Base-by-base conservation (phyloP, 2,329 filamentous ascomycete genomes). In the Alternaria triticina region DNA sequence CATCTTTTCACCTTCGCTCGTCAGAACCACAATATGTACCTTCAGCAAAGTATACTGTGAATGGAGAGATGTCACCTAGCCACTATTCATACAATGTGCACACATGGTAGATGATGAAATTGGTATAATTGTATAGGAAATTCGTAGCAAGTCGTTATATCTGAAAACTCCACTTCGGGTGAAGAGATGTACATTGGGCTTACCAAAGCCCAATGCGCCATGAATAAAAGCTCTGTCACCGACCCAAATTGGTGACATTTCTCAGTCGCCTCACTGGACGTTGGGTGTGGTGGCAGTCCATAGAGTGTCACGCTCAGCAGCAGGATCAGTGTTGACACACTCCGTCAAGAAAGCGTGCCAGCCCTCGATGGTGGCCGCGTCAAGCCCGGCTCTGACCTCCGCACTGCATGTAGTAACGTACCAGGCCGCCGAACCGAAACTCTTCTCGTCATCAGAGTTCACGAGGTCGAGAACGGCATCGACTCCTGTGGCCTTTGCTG, bases 381-480 rank as follows among this genome's bases (percentile, higher is more conserved):
- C 79, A 57, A 90, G 73, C 3, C 77, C 82, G 4, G 71, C 44
- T 56, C 83, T 77, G 25, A 86, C 80, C n/a, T 70, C 75, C 0
- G 72, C 70, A 1, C 68, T 73, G 73, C 89, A 91, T 73, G 82
- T 86, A 12, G 76, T 83, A 54, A 89, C 73, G 71, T 86, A 91
- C 89, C 89, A 91, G 8, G 87, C 85, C 3, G 84, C 89, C 13
- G 83, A 85, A 0, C 82, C 88, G 73, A 89, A 90, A 55, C 84
- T 83, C 22, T 83, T 76, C 54, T 85, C 83, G n/a, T 74, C 73
- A 15, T 71, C 69, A 0, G 74, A 72, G 43, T 85, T 80, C 17
- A 90, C 82, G 50, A 89, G 73, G 22, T 80, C 83, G 4, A 88
- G 77, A 1, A 89, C 79, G 13, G 80, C 82, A 0, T 81, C 76